These are phyloP conservation scores for Nepenthes mirabilis DNA, from an alignment of 148 eudicot genomes.

Conservation along the genomic window DNA sequence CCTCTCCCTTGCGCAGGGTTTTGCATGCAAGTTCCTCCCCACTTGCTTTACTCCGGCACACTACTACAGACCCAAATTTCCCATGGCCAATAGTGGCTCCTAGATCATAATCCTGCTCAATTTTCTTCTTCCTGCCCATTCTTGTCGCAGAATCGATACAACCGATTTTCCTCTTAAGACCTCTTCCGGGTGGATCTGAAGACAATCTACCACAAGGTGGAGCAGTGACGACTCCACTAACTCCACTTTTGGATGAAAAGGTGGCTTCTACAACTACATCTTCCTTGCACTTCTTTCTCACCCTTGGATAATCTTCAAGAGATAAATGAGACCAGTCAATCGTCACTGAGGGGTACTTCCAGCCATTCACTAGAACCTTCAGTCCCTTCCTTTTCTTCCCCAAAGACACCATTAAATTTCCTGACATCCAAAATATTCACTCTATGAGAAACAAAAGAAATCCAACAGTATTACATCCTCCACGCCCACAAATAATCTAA, in stretches of 20 bases:
- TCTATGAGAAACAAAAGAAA: background rate
- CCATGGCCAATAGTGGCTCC: conserved; percentile 37
- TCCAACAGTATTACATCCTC: conserved; percentile 6
- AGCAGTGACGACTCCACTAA: conserved; percentile 48
- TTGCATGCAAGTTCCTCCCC: conserved; percentile 48
- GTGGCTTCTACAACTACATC: conserved; percentile 13
- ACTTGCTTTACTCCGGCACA: conserved; percentile 32
- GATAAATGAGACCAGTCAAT: conserved; percentile 39
- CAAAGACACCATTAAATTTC: conserved; percentile 35
- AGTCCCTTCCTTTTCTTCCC: conserved; percentile 70
- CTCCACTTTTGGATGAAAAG: conserved; percentile 22
- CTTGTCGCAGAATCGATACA: conserved; percentile 51
- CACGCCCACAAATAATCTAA: conserved; percentile 6
- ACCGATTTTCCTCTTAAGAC: conserved; percentile 56
- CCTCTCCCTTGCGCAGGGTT: conserved; percentile 38
- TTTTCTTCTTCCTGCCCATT: conserved; percentile 47
- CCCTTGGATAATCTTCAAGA: conserved; percentile 44
- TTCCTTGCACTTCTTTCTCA: conserved; percentile 52
- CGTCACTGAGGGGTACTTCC: conserved; percentile 10
- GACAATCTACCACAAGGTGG: conserved; percentile 36
- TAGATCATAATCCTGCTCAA: conserved; percentile 31
- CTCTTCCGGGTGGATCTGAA: conserved; percentile 35
- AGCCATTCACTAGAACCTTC: conserved; percentile 16
- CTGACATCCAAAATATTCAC: conserved; percentile 5
- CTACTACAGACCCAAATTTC: conserved; percentile 42